These are phyloP conservation scores for Edaphochlamys debaryana DNA, from an alignment of 139 green algal species.

Conservation along the genomic window DNA sequence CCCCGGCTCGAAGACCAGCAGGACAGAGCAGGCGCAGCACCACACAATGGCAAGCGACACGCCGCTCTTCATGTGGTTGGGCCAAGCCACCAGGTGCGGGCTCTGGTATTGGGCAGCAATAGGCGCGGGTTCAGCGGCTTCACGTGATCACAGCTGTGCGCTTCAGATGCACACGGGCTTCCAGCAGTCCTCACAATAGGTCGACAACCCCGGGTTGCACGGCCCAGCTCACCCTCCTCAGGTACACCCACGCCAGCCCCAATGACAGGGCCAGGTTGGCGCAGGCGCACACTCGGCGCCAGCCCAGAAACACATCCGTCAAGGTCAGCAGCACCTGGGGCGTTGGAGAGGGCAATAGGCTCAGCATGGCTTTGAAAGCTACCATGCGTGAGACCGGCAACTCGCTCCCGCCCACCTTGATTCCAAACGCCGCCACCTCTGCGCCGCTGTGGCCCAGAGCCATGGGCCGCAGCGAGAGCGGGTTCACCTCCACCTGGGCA, in stretches of 20 bases:
- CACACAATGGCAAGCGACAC: background rate
- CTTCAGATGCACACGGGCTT: too few relatives aligned
- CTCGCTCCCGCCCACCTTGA: background rate
- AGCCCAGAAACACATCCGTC: slow-evolving; percentile 28
- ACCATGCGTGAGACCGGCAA: too few relatives aligned
- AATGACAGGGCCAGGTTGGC: slow-evolving; percentile 20
- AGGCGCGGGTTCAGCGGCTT: too few relatives aligned
- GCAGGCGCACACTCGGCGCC: background rate
- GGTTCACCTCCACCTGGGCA: slow-evolving; percentile 29
- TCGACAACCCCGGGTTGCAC: background rate
- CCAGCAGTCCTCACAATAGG: too few relatives aligned
- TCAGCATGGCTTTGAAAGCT: too few relatives aligned
- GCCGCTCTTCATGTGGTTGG: slow-evolving; percentile 28
- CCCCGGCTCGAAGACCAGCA: slow-evolving; percentile 16
- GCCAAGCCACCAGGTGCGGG: slow-evolving; percentile 27
- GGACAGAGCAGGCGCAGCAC: background rate
- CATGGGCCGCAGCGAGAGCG: background rate
- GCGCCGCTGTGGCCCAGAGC: slow-evolving; percentile 24
- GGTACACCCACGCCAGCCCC: slow-evolving; percentile 17
- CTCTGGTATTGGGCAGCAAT: too few relatives aligned
- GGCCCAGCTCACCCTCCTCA: slow-evolving; percentile 27
- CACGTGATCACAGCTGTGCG: too few relatives aligned
- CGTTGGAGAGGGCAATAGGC: too few relatives aligned
- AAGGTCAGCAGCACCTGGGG: slow-evolving; percentile 10
- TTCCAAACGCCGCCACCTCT: background rate